Percentiles rank a stretch among this genome's conserved stretches.
These are phyloP conservation scores for Puccinia coronata DNA, from an alignment of 1,284 basidiomycete species.

Conservation along the genomic window DNA sequence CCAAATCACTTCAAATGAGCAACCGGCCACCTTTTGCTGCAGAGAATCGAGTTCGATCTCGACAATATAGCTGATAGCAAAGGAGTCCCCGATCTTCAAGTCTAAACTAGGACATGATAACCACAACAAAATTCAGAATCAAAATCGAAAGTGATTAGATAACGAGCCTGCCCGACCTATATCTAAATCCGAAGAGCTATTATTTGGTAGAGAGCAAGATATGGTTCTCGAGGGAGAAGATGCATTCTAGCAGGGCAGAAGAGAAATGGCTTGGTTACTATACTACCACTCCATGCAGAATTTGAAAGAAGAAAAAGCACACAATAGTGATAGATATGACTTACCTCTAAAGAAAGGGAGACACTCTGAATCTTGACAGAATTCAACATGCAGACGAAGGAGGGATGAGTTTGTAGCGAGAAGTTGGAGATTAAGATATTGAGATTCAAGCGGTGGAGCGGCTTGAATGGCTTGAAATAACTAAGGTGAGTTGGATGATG, in stretches of 20 bases:
- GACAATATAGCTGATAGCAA: conserved; percentile 33
- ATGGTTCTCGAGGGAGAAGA: not conserved
- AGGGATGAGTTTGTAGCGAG: not conserved
- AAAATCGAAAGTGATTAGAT: not conserved
- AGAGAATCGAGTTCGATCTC: conserved; percentile 11
- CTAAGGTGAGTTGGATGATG: not conserved
- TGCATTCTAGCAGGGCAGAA: not conserved
- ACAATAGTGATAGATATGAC: not conserved
- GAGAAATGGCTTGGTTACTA: not conserved
- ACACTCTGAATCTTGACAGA: conserved; percentile 8
- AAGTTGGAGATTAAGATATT: conserved; percentile 4
- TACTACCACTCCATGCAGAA: not conserved
- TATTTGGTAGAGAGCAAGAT: conserved; percentile 5
- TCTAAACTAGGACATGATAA: not conserved
- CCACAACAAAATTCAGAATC: not conserved
- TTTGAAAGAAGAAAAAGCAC: not conserved
- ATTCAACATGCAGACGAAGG: not conserved
- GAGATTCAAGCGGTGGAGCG: not conserved
- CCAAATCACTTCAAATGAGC: conserved; percentile 32
- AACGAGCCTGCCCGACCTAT: conserved; percentile 2
- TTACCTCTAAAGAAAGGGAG: conserved; percentile 9
- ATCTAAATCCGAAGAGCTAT: not conserved
- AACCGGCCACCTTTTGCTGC: not conserved
- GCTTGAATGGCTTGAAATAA: not conserved
- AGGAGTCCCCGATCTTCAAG: conserved; percentile 11